phyloP scores from a whole-genome alignment of 2,329 filamentous ascomycete species.

The Botrytis galanthina region DNA sequence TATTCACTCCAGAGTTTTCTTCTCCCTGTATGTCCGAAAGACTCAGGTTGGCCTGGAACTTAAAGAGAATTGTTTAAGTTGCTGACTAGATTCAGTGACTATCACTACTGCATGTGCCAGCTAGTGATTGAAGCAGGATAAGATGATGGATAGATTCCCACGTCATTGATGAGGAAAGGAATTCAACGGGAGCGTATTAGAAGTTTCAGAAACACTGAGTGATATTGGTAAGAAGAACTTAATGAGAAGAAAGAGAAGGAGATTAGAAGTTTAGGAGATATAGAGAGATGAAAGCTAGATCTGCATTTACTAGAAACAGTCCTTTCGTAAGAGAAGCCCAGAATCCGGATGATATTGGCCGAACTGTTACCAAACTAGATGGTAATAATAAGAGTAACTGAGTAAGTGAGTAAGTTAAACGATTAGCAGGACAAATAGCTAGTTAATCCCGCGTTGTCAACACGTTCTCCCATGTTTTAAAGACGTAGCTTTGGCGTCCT shows the following conservation, averaged over 20 bases:
- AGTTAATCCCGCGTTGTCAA: constrained; percentile 9
- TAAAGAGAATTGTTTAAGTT: neutral
- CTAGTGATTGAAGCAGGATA: constrained; percentile 36
- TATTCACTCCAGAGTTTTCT: neutral
- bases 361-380: constrained; percentile 1
- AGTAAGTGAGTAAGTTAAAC: neutral
- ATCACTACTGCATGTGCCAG: constrained; percentile 30
- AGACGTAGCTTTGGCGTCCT: constrained; percentile 7
- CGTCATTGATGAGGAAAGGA: constrained; percentile 36
- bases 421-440: constrained; percentile 9
- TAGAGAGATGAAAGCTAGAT: constrained; percentile 22
- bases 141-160: constrained; percentile 32
- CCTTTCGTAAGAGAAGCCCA: neutral
- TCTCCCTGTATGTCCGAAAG: neutral
- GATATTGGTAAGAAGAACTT: constrained; percentile 3
- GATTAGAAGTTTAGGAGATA: constrained; percentile 1
- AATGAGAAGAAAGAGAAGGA: constrained; percentile 3
- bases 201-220: neutral
- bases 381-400: neutral
- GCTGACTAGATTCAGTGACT: constrained; percentile 28
- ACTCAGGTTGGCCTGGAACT: constrained; percentile 2
- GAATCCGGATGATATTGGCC: constrained; percentile 1
- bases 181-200: neutral
- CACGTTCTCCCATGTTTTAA: neutral
- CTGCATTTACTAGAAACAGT: constrained; percentile 20